These are phyloP conservation scores for Puccinellia tenuiflora DNA, from an alignment of 176 grass and related monocot genomes.

Conservation along the genomic window DNA sequence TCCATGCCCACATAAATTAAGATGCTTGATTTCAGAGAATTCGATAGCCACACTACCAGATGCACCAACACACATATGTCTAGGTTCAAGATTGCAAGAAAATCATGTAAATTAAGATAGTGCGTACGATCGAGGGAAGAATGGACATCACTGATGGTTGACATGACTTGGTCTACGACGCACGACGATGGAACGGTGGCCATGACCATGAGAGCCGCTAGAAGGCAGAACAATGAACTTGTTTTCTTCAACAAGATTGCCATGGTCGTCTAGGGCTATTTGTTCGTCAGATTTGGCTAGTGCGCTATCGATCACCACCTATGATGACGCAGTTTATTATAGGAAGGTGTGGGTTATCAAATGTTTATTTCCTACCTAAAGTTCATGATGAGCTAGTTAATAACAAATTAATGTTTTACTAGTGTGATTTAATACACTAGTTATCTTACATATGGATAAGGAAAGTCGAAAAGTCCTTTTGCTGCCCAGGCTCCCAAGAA, in stretches of 20 bases:
- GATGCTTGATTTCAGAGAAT: not conserved
- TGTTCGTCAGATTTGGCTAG: not conserved
- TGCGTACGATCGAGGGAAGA: not conserved
- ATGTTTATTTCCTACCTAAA: not conserved
- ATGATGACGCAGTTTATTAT: not conserved
- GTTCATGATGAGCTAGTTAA: not conserved
- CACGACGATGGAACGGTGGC: not conserved
- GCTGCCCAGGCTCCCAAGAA: no score
- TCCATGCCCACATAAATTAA: not conserved
- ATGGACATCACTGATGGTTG: not conserved
- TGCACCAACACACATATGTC: not conserved
- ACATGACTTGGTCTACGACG: not conserved
- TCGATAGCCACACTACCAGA: not conserved
- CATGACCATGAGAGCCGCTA: not conserved
- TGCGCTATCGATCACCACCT: not conserved
- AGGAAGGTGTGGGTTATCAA: not conserved
- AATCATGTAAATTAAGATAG: not conserved
- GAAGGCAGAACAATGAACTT: not conserved
- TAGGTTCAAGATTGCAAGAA: not conserved
- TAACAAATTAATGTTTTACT: not conserved
- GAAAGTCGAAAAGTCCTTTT: no score
- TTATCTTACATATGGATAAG: not conserved
- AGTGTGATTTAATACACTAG: not conserved
- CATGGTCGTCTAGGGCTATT: not conserved
- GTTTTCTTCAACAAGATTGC: not conserved